These are phyloP conservation scores for Panaeolus papilionaceus DNA, from an alignment of 768 basidiomycete genomes.

Conservation along the genomic window DNA sequence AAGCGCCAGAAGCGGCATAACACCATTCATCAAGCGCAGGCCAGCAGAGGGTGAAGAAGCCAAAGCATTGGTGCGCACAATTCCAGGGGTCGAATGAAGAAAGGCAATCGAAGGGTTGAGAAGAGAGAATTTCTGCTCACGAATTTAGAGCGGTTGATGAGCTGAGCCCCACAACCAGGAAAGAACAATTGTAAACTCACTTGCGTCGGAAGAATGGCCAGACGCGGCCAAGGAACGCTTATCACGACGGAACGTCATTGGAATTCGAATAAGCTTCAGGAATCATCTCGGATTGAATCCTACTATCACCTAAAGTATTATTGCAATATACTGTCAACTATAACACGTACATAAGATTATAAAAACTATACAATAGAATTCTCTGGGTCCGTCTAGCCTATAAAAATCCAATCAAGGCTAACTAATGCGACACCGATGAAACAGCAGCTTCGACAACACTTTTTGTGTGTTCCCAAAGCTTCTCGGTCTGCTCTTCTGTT, in stretches of 20 bases:
- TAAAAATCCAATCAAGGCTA: too few species aligned
- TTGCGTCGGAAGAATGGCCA: constrained; percentile 35
- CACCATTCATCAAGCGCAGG: constrained; percentile 27
- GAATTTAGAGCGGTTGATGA: too few species aligned
- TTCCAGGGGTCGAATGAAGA: constrained; percentile 45
- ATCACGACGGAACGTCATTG: too few species aligned
- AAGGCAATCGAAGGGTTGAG: constrained; percentile 45
- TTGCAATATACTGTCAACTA: too few species aligned
- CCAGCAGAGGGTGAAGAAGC: constrained; percentile 33
- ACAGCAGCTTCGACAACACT: background rate
- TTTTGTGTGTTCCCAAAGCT: constrained; percentile 43
- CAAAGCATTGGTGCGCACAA: constrained; percentile 41
- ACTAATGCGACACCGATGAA: background rate
- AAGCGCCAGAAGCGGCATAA: constrained; percentile 29
- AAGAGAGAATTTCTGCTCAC: constrained; percentile 39
- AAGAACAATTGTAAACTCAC: constrained; percentile 30
- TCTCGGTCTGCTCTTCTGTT: constrained; percentile 40
- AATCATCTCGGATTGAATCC: too few species aligned
- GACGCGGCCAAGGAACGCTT: too few species aligned
- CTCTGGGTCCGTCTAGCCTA: too few species aligned
- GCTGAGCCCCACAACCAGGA: background rate
- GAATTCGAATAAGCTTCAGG: too few species aligned
- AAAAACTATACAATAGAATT: too few species aligned
- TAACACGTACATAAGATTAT: too few species aligned
- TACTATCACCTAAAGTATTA: too few species aligned